phyloP scores from a whole-genome alignment of 106 monocot genomes.

The Dendrobium chrysotoxum region DNA sequence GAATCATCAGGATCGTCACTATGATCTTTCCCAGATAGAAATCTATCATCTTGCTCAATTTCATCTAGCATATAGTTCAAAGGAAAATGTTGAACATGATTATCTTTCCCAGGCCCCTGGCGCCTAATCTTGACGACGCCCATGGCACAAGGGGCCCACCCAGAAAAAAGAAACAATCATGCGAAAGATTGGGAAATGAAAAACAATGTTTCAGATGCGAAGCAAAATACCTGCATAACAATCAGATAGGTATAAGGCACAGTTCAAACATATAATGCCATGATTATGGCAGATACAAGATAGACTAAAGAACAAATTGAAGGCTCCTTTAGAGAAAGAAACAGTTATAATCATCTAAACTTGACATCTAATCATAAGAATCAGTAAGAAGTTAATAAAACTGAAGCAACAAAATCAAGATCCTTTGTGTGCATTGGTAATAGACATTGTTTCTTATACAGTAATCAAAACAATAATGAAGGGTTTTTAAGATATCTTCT shows the following conservation, averaged over 20 bases:
- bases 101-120: constrained; percentile 17
- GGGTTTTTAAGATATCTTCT: background rate
- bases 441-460: background rate
- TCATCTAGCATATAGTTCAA: constrained; percentile 10
- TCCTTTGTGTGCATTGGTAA: background rate
- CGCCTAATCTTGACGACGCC: constrained; percentile 51
- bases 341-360: background rate
- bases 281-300: background rate
- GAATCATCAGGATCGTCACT: constrained; percentile 35
- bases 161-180: constrained; percentile 18
- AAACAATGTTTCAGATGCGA: constrained; percentile 2
- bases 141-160: constrained; percentile 46
- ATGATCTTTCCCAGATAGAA: constrained; percentile 4
- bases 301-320: background rate
- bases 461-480: background rate
- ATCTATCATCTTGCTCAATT: constrained; percentile 23
- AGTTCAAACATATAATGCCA: constrained; percentile 4
- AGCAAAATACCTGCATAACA: constrained; percentile 19
- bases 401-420: background rate
- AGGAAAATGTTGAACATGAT: constrained; percentile 6
- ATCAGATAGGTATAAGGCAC: background rate
- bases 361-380: background rate
- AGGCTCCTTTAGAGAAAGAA: background rate
- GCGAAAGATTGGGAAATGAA: constrained; percentile 15
- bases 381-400: background rate